Evolutionary conservation across 768 basidiomycete species (phyloP).

Genomic region (Favolaschia claudopus): DNA sequence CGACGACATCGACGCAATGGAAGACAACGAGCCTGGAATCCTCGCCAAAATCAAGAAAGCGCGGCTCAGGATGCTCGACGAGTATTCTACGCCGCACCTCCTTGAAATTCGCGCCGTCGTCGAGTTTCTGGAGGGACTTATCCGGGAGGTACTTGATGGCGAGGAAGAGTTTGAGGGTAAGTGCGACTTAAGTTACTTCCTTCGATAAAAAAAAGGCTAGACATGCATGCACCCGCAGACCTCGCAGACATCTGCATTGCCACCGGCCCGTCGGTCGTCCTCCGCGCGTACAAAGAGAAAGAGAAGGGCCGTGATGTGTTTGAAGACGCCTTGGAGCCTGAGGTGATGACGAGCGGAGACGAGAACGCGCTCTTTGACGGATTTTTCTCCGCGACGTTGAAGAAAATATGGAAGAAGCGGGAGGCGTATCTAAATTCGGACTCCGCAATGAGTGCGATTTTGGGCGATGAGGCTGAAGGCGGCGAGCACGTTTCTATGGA

Average conservation of each 20-base stretch:
- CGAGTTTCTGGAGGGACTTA: slow-evolving; percentile 17
- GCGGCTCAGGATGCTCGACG: slow-evolving; percentile 9
- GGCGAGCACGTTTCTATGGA: neutral
- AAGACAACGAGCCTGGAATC: slow-evolving; percentile 6
- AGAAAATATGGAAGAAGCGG: neutral
- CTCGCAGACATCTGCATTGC: slow-evolving; percentile 19
- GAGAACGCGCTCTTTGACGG: slow-evolving; percentile 17
- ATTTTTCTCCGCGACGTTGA: slow-evolving; percentile 10
- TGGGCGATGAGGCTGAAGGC: neutral
- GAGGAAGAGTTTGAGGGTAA: neutral
- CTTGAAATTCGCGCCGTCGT: slow-evolving; percentile 12
- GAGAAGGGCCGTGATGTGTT: neutral
- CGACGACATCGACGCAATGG: slow-evolving; percentile 25
- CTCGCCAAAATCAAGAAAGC: slow-evolving; percentile 3
- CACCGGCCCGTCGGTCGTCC: slow-evolving; percentile 18
- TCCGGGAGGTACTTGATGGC: neutral
- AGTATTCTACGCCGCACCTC: slow-evolving; percentile 5
- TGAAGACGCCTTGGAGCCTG: slow-evolving; percentile 21
- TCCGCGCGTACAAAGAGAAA: slow-evolving; percentile 1
- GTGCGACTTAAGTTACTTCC: neutral
- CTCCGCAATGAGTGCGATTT: slow-evolving; percentile 3
- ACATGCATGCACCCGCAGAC: neutral
- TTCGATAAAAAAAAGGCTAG: too few species aligned
- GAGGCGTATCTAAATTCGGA: neutral
- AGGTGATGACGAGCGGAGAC: slow-evolving; percentile 18